Evolutionary conservation across 176 grass and related monocot genomes (phyloP), one percentile per base, ranked within the genome.

Genomic region (Tillandsia fasciculata): DNA sequence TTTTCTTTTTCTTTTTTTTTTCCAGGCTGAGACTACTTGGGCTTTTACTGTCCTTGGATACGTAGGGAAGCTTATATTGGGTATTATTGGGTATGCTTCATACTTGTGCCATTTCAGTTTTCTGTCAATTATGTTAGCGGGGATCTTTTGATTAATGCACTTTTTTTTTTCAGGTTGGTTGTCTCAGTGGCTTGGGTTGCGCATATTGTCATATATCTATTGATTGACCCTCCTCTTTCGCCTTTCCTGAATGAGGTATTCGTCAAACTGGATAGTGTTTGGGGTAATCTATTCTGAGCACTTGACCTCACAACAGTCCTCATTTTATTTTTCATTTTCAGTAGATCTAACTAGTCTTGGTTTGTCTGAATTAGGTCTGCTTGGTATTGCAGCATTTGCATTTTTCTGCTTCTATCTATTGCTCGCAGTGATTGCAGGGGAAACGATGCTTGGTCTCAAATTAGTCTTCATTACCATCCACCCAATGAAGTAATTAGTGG

Each of bases 361-460:
- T 11, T 51, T 66, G 48, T 72, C 26, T 81, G 23, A 83, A 87
- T 69, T 80, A 99, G 95, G 95, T 81, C 84, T 99, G 61, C 87
- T 99, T 84, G 95, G 95, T 47, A 94, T 87, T 79, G 95, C 82
- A 71, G 95, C 95, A 67, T 99, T 99, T 59, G 95, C 95, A 64
- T 94, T 99, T 86, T 99, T 99, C 82, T 99, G 95, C 75, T 99
- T 99, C 75, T 94, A 99, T 70, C 89, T 94, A 64, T 87, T 99
- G 28, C 70, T 99, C 17, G 95, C 95, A 49, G 95, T 99, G 63
- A 99, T 99, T 84, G 95, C 95, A 53, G 95, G 95, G 65, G 95
- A 93, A 80, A 94, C 87, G 90, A 90, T 99, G 87, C 84, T 99
- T 73, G 95, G 95, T 28, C 73, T 99, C 74, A 99, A 93, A 85